Conservation (phyloP, 129 eudicot species). For the Arctium minus region DNA sequence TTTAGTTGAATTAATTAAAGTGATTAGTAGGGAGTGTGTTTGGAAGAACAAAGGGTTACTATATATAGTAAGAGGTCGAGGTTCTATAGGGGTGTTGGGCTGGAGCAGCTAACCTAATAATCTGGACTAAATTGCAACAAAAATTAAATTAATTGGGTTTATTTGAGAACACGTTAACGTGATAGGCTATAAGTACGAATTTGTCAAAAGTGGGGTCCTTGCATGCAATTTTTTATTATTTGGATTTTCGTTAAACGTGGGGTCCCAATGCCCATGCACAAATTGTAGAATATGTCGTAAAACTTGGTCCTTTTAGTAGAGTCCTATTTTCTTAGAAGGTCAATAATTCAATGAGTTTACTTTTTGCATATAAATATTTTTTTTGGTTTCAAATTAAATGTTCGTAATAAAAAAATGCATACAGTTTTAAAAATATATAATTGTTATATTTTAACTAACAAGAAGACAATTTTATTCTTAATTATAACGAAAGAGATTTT, state of each 20-base stretch:
- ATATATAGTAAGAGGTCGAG: constrained; percentile 5
- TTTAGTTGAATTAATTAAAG: neutral
- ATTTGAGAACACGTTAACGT: constrained; percentile 7
- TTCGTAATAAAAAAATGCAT: no score
- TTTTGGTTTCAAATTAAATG: no score
- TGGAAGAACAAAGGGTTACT: neutral
- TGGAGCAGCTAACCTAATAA: constrained; percentile 29
- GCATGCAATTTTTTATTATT: neutral
- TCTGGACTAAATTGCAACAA: neutral
- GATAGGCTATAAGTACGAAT: constrained; percentile 13
- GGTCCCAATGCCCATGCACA: neutral
- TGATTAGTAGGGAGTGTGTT: constrained; percentile 8
- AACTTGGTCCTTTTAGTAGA: no score
- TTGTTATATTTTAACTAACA: no score
- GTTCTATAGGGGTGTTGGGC: neutral
- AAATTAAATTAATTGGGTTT: neutral
- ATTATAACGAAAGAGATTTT: no score
- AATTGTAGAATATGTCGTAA: neutral
- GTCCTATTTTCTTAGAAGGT: no score
- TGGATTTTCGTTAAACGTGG: neutral
- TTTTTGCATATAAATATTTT: no score
- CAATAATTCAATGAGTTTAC: no score
- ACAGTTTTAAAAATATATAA: no score
- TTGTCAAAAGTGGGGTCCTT: constrained; percentile 8
- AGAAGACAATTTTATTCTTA: no score